phyloP scores from a whole-genome alignment of 1,139 yeast species.

The Cylindricascospora bacillispora region DNA sequence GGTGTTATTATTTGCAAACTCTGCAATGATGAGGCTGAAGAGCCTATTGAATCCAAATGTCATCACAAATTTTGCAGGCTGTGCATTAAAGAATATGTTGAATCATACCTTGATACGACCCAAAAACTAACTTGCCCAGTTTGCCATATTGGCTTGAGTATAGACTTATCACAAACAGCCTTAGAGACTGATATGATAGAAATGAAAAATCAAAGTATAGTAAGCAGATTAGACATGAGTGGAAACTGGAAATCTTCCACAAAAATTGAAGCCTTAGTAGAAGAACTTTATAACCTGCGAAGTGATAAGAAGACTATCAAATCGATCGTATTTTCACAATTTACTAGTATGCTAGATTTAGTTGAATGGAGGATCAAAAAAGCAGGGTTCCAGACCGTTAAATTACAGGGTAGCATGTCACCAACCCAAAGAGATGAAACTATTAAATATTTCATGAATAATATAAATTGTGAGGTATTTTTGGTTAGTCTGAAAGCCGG shows the following conservation, averaged over 20 bases:
- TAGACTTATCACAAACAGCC: constrained; percentile 81
- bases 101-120: constrained; percentile 58
- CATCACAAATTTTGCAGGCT: constrained; percentile 87
- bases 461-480: constrained; percentile 83
- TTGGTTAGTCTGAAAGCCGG: constrained; percentile 94
- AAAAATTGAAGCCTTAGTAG: constrained; percentile 90
- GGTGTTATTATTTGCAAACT: constrained; percentile 78
- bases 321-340: constrained; percentile 92
- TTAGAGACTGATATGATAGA: constrained; percentile 53
- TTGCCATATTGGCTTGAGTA: constrained; percentile 84
- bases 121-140: constrained; percentile 76
- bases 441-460: constrained; percentile 82
- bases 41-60: constrained; percentile 87
- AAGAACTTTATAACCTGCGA: constrained; percentile 75
- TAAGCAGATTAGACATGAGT: constrained; percentile 73
- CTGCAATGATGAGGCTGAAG: constrained; percentile 97
- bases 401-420: constrained; percentile 91
- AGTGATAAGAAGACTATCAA: constrained; percentile 83
- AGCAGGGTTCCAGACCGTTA: constrained; percentile 90
- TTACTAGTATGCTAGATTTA: constrained; percentile 89
- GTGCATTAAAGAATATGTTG: constrained; percentile 82
- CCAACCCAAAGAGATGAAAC: constrained; percentile 90
- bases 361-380: constrained; percentile 90
- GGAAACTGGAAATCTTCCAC: constrained; percentile 91
- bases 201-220: constrained; percentile 70